Percentiles rank a stretch among this genome's conserved stretches.
Evolutionary conservation across 306 rosid species (phyloP).

Genomic region (Neltuma alba): DNA sequence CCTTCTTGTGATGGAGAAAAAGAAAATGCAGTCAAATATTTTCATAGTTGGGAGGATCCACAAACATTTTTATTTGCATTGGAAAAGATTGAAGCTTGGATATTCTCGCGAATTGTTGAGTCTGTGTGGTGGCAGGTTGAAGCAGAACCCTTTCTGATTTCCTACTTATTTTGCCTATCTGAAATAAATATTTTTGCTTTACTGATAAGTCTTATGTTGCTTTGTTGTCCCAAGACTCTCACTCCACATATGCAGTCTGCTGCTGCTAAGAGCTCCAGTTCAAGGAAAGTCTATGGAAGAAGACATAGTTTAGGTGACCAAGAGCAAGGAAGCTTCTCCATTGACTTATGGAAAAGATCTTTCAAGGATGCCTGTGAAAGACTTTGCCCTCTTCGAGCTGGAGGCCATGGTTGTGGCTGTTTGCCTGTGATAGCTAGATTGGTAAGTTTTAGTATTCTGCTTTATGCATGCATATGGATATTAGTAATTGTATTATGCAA

Average conservation of each 20-base stretch:
- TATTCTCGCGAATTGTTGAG: conserved; percentile 87
- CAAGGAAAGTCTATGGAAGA: conserved; percentile 56
- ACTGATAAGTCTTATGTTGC: conserved; percentile 40
- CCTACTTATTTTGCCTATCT: conserved; percentile 20
- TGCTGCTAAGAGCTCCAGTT: conserved; percentile 63
- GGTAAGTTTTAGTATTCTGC: conserved; percentile 50
- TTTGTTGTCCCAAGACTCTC: conserved; percentile 62
- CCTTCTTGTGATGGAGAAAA: conserved; percentile 32
- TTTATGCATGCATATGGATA: conserved; percentile 4
- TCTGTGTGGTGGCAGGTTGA: conserved; percentile 98
- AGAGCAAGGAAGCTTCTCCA: conserved; percentile 74
- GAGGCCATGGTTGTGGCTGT: conserved; percentile 86
- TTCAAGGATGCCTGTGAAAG: conserved; percentile 87
- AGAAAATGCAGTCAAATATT: conserved; percentile 37
- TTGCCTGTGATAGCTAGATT: conserved; percentile 70
- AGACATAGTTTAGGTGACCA: conserved; percentile 60
- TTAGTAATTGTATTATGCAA: background rate
- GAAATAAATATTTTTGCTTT: conserved; percentile 22
- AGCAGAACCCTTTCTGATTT: conserved; percentile 26
- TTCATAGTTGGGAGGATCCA: conserved; percentile 62
- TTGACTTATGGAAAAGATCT: conserved; percentile 86
- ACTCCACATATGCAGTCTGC: conserved; percentile 92
- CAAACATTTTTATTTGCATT: conserved; percentile 56
- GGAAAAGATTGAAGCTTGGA: conserved; percentile 88
- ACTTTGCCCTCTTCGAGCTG: conserved; percentile 87